Evolutionary conservation across 2,329 filamentous ascomycete genomes (phyloP).

Genomic region (Raffaelea albimanens): DNA sequence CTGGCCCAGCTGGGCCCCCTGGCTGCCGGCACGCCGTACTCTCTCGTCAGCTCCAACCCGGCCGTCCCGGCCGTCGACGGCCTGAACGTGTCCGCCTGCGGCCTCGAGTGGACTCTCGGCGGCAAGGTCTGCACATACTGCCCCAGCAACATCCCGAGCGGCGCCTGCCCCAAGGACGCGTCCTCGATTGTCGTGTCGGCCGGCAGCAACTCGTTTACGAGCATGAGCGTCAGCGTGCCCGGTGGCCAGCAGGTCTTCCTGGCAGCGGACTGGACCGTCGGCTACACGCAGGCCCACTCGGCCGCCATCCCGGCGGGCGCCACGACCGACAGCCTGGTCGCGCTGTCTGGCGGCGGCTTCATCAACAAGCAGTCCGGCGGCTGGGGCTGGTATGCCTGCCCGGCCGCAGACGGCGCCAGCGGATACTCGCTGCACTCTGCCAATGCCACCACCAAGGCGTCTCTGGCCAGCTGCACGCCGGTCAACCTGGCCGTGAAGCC

Average conservation of each 20-base stretch:
- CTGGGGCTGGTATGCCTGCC: conserved; percentile 21
- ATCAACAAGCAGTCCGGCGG: conserved; percentile 22
- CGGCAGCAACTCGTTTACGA: conserved; percentile 1
- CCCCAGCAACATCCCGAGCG: conserved; percentile 13
- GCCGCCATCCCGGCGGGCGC: conserved; percentile 19
- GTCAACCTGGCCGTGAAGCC: conserved; percentile 20
- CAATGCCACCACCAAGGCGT: conserved; percentile 16
- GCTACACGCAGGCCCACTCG: conserved; percentile 25
- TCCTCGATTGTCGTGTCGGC: conserved; percentile 15
- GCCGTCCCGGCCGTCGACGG: conserved; percentile 17
- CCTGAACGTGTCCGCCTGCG: conserved; percentile 19
- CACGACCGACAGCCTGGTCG: conserved; percentile 17
- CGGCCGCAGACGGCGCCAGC: conserved; percentile 14
- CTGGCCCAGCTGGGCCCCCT: conserved; percentile 15
- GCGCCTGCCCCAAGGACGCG: conserved; percentile 19
- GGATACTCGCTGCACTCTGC: conserved; percentile 18
- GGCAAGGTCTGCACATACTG: conserved; percentile 23
- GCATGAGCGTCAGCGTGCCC: conserved; percentile 22
- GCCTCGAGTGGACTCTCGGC: conserved; percentile 14
- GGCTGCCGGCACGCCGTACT: conserved; percentile 14
- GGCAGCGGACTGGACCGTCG: conserved; percentile 18
- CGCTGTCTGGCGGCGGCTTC: conserved; percentile 22
- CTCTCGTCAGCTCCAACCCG: conserved; percentile 22
- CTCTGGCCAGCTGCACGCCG: conserved; percentile 14
- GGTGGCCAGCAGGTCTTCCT: conserved; percentile 24